These are phyloP conservation scores for Plasmodium falciparum DNA, from an alignment of 169 alveolate genomes.

Conservation along the genomic window DNA sequence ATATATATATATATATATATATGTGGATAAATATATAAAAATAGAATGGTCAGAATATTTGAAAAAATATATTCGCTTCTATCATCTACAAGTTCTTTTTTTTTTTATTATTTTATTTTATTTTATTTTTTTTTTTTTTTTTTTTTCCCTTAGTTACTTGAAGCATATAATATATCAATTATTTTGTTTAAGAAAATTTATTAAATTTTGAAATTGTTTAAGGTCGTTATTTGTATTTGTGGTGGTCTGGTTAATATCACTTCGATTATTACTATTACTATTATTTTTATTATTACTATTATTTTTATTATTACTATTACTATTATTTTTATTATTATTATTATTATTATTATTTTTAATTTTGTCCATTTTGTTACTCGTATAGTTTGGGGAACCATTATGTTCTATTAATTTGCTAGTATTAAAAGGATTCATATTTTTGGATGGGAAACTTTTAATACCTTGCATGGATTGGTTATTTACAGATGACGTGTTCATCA, in stretches of 20 bases:
- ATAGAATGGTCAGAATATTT: too few relatives aligned
- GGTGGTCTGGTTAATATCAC: not conserved
- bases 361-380: constrained; percentile 4
- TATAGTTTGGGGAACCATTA: not conserved
- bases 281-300: not conserved
- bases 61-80: not conserved
- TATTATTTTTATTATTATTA: constrained; percentile 2
- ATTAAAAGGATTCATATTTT: not conserved
- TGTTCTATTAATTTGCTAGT: too few relatives aligned
- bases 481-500: constrained; percentile 13
- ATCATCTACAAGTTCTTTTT: not conserved
- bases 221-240: constrained; percentile 14
- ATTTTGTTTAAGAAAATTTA: constrained; percentile 56
- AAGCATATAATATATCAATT: not conserved
- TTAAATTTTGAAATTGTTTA: constrained; percentile 48
- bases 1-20: not conserved
- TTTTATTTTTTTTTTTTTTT: not conserved
- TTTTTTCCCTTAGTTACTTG: not conserved
- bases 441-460: not conserved
- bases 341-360: not conserved
- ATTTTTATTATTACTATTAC: not conserved
- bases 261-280: not conserved
- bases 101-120: not conserved
- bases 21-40: too few relatives aligned
- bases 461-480: not conserved